Conservation (phyloP, 2,329 filamentous ascomycete genomes). For the Helotiales sp. region DNA sequence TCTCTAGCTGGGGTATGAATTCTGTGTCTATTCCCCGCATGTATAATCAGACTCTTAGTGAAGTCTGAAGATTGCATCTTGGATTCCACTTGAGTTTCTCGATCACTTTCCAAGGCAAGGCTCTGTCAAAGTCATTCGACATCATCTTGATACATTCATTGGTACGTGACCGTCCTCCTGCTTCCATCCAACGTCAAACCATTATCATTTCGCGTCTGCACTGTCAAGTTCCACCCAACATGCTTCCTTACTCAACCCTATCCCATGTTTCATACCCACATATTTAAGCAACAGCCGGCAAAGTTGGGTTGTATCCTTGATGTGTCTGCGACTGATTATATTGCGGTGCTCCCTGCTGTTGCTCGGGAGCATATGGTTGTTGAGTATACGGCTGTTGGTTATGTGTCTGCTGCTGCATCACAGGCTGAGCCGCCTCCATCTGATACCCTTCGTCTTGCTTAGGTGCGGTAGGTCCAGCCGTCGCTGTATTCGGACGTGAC, state of each 20-base stretch:
- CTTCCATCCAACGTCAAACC: no score
- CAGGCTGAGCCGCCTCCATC: conserved; percentile 9
- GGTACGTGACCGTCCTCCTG: no score
- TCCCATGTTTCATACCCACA: neutral
- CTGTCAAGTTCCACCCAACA: neutral
- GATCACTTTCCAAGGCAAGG: neutral
- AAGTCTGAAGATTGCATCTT: neutral
- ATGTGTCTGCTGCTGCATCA: conserved; percentile 1
- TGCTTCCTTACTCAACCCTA: no score
- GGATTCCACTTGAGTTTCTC: neutral
- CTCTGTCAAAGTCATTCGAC: neutral
- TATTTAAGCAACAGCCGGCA: no score
- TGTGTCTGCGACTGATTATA: no score
- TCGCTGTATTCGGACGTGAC: neutral
- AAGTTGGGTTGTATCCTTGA: no score
- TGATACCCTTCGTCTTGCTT: conserved; percentile 13
- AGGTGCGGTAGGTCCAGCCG: neutral
- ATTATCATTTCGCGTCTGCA: neutral
- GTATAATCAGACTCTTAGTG: neutral
- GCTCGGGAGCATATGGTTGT: conserved; percentile 1
- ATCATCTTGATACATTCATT: no score
- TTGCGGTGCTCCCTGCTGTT: no score
- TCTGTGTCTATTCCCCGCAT: neutral
- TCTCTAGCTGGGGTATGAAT: neutral
- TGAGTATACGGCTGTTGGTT: neutral